Evolutionary conservation across 345 rosid genomes (phyloP).

Genomic region (Populus ilicifolia): DNA sequence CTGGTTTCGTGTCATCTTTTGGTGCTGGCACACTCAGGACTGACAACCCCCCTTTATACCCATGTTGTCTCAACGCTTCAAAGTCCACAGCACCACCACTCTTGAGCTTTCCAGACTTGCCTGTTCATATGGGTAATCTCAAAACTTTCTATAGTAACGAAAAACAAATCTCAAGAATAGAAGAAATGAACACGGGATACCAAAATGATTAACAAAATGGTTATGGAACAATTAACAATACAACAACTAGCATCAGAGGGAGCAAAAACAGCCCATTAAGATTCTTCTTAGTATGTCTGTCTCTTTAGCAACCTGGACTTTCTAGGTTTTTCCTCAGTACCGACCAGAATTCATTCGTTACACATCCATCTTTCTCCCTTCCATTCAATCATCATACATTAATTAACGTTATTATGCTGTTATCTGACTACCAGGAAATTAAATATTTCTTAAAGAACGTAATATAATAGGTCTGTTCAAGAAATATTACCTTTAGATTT

Average conservation of each 20-base stretch:
- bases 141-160: not conserved
- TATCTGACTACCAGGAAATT: not conserved
- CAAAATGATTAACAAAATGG: not conserved
- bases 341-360: too few relatives aligned
- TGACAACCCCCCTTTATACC: conserved; percentile 72
- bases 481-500: conserved; percentile 21
- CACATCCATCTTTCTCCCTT: too few relatives aligned
- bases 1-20: conserved; percentile 37
- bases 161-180: not conserved
- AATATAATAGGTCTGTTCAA: too few relatives aligned
- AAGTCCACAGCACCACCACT: conserved; percentile 46
- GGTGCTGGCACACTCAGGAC: conserved; percentile 64
- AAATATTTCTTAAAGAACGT: not conserved
- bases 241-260: too few relatives aligned
- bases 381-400: too few relatives aligned
- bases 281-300: too few relatives aligned
- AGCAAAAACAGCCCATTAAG: too few relatives aligned
- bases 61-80: conserved; percentile 68
- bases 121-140: conserved; percentile 24
- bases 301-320: too few relatives aligned
- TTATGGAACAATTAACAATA: too few relatives aligned
- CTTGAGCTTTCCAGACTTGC: conserved; percentile 49
- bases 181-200: not conserved
- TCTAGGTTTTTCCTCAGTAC: too few relatives aligned
- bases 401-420: not conserved